Base-by-base conservation (phyloP, 2,329 filamentous ascomycete species). In the Ascochyta clinopodiicola region DNA sequence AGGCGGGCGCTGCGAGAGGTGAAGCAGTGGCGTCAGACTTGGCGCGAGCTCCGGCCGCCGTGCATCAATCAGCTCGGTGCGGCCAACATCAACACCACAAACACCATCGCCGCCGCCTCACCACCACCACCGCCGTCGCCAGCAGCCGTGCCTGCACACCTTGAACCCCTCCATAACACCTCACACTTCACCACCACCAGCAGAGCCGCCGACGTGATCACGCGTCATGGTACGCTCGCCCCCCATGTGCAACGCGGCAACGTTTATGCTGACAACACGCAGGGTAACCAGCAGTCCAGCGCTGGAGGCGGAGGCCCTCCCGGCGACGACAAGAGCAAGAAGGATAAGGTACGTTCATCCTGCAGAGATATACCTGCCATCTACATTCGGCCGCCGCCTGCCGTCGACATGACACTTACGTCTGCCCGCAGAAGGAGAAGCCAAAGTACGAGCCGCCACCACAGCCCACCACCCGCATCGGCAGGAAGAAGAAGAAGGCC, bases 361-460 rank as follows among this genome's bases (percentile, higher is more conserved):
- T 19, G n/a, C 35, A 42, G 3, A 35, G 6, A 5, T 29, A 29
- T 3, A 15, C 2, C 39, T 37, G 17, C 40, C 27, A 3, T 15
- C 12, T 38, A 17, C 19, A 17, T 24, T 37, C 46, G 48, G 53
- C 40, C 47, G 51, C 56, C 45, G 51, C 48, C 39, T 25, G 24
- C 51, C 29, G 36, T 10, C 29, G 8, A 10, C 27, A 35, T 35
- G 49, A 61, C 51, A 56, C 67, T 68, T 37, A 70, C 56, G 19
- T 31, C 34, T 44, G 57, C 39, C 51, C 25, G 38, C 59, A 96
- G 94, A 98, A 99, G 86, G 94, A 99, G 62, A 99, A 99, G 88
- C 95, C 95, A 75, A 98, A 96, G 90, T 99, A 99, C 84, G 95
- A 99, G 80, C 95, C 95, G 63, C 95, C 95, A 67, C 95, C 95